phyloP scores from a whole-genome alignment of 192 early-diverging fungal genomes.

The Lunasporangiospora selenospora region DNA sequence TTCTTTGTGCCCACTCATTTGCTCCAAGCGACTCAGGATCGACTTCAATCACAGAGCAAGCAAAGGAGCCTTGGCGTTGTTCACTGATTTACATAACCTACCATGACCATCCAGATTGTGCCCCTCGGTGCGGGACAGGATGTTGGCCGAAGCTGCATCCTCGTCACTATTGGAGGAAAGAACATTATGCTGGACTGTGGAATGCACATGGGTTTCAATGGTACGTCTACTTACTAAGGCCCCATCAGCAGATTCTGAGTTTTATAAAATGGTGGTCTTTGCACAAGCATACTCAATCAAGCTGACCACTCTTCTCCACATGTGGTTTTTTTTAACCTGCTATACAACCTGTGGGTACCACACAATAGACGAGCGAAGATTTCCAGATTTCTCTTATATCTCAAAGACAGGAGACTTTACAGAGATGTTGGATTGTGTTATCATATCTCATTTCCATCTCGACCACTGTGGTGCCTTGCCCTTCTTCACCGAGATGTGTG shows the following conservation, averaged over 20 bases:
- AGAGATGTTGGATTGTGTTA: conserved; percentile 85
- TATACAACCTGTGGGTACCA: too few species aligned
- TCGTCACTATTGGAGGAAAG: conserved; percentile 78
- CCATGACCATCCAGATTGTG: conserved; percentile 66
- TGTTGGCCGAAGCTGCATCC: conserved; percentile 84
- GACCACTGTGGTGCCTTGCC: conserved; percentile 99
- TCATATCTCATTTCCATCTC: conserved; percentile 97
- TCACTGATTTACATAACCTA: too few species aligned
- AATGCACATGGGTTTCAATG: conserved; percentile 95
- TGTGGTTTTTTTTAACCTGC: too few species aligned
- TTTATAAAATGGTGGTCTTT: too few species aligned
- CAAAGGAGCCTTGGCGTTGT: too few species aligned
- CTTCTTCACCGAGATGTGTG: conserved; percentile 94
- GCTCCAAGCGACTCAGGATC: too few species aligned
- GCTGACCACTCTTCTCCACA: too few species aligned
- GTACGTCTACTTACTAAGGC: too few species aligned
- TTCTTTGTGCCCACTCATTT: too few species aligned
- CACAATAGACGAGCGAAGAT: conserved; percentile 78
- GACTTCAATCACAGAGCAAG: too few species aligned
- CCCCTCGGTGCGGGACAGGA: conserved; percentile 87
- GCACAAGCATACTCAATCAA: too few species aligned
- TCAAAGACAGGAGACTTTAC: conserved; percentile 84
- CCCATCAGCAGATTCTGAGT: too few species aligned
- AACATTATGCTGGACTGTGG: conserved; percentile 95
- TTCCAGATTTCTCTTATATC: conserved; percentile 95